phyloP scores from a whole-genome alignment of 2,329 filamentous ascomycete species.

The Aspergillus phoenicis region DNA sequence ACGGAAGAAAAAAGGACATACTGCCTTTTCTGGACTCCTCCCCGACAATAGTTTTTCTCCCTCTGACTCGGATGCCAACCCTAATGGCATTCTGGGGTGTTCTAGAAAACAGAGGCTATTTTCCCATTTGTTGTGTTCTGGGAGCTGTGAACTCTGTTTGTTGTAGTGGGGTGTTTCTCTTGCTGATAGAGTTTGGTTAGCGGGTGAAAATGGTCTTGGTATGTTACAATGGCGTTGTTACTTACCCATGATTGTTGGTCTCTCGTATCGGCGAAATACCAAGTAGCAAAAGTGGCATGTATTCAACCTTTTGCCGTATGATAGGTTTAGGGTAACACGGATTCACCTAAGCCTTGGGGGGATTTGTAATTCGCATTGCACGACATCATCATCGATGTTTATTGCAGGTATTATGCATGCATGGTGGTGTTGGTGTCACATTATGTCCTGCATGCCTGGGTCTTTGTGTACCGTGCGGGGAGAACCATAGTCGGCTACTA shows the following conservation, averaged over 20 bases:
- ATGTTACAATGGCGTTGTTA: background rate
- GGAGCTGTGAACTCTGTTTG: conserved; percentile 4
- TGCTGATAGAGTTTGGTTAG: conserved; percentile 1
- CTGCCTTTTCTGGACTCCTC: conserved; percentile 2
- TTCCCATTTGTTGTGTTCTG: conserved; percentile 11
- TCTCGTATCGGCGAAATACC: background rate
- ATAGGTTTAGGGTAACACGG: background rate
- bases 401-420: background rate
- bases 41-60: background rate
- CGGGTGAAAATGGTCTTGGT: background rate
- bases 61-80: background rate
- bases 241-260: background rate
- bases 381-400: too few relatives aligned
- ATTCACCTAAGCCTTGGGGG: background rate
- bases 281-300: too few relatives aligned
- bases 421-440: background rate
- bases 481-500: too few relatives aligned
- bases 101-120: conserved; percentile 3
- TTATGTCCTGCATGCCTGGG: background rate
- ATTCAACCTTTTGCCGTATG: too few relatives aligned
- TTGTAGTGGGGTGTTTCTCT: background rate
- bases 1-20: background rate
- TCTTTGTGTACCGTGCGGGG: too few relatives aligned
- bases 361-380: background rate
- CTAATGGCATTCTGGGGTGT: background rate